A percentile compares a stretch with the other conserved stretches of the same genome.
Evolutionary conservation across 2,329 filamentous ascomycete genomes (phyloP).

Genomic region (Colletotrichum sp.): DNA sequence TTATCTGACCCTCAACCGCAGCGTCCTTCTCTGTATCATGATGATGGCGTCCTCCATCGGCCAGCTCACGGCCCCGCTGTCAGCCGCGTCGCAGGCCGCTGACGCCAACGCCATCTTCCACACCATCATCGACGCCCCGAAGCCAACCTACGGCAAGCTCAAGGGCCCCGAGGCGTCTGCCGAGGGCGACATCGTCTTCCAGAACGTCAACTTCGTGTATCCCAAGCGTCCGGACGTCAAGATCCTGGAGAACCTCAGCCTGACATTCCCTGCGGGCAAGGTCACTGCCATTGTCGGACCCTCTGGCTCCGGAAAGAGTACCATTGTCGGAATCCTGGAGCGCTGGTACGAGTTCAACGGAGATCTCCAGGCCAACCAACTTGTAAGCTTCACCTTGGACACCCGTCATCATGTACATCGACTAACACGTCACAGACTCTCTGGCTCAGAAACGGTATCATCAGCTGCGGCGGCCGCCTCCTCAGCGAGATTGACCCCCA

Average conservation of each 20-base stretch:
- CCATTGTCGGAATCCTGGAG: conserved; percentile 42
- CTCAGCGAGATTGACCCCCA: conserved; percentile 79
- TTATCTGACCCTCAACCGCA: not conserved
- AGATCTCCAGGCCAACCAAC: conserved; percentile 8
- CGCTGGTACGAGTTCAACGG: conserved; percentile 38
- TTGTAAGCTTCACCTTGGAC: conserved; percentile 56
- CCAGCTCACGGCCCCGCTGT: conserved; percentile 37
- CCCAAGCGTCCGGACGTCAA: conserved; percentile 36
- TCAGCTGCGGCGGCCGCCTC: conserved; percentile 6
- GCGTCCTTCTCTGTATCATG: conserved; percentile 27
- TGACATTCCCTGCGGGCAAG: conserved; percentile 38
- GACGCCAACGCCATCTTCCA: conserved; percentile 42
- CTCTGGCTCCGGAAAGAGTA: conserved; percentile 44
- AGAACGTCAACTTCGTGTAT: conserved; percentile 37
- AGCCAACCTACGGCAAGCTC: conserved; percentile 42
- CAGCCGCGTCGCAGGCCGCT: conserved; percentile 37
- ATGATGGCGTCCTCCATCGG: conserved; percentile 33
- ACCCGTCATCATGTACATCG: conserved; percentile 80
- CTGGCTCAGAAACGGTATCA: conserved; percentile 35
- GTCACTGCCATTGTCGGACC: conserved; percentile 33
- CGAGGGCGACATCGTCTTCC: conserved; percentile 52
- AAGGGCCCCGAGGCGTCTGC: conserved; percentile 54
- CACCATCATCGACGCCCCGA: conserved; percentile 49
- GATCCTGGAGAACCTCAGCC: conserved; percentile 34
- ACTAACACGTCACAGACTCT: conserved; percentile 29